Conservation (phyloP, 176 grass and related monocot species). For the sorghum (Sorghum bicolor) region DNA sequence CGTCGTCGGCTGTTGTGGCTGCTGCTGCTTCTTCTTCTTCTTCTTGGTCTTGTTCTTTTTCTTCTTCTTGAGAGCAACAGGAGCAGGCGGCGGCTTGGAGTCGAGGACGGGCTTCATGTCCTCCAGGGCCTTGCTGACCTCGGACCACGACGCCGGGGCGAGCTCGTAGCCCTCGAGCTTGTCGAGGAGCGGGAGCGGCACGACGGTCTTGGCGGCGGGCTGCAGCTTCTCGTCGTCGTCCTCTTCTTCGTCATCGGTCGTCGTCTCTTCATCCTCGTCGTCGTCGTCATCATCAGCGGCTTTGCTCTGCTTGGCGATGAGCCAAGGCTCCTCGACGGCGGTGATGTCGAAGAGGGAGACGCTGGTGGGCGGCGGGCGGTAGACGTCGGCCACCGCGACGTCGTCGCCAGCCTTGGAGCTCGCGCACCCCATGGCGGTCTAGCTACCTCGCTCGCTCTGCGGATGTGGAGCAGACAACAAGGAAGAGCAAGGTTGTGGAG, state of each 20-base stretch:
- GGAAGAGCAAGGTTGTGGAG: slow-evolving; percentile 9
- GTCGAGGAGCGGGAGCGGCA: slow-evolving; percentile 70
- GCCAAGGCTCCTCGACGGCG: slow-evolving; percentile 85
- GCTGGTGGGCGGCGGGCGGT: slow-evolving; percentile 71
- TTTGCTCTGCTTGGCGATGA: slow-evolving; percentile 50
- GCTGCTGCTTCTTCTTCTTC: background rate
- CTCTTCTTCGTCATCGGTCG: background rate
- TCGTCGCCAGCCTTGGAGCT: slow-evolving; percentile 47
- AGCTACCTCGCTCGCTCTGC: background rate
- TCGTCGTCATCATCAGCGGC: background rate
- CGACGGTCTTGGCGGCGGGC: slow-evolving; percentile 6
- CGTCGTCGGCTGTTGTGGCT: too few species aligned
- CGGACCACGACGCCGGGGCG: slow-evolving; percentile 73
- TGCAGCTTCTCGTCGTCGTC: background rate
- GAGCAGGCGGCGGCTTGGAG: background rate
- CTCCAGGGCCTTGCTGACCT: slow-evolving; percentile 92
- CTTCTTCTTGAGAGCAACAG: slow-evolving; percentile 22
- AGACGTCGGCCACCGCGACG: slow-evolving; percentile 41
- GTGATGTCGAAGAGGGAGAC: slow-evolving; percentile 84
- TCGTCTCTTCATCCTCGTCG: background rate
- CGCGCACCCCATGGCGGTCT: slow-evolving; percentile 65
- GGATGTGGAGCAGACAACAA: slow-evolving; percentile 4
- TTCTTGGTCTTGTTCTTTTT: slow-evolving; percentile 46
- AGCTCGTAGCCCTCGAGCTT: slow-evolving; percentile 82
- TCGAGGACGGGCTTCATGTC: slow-evolving; percentile 73